A percentile compares a stretch with the other conserved stretches of the same genome.
phyloP scores from a whole-genome alignment of 345 rosid genomes.

The Limnanthes douglasii region DNA sequence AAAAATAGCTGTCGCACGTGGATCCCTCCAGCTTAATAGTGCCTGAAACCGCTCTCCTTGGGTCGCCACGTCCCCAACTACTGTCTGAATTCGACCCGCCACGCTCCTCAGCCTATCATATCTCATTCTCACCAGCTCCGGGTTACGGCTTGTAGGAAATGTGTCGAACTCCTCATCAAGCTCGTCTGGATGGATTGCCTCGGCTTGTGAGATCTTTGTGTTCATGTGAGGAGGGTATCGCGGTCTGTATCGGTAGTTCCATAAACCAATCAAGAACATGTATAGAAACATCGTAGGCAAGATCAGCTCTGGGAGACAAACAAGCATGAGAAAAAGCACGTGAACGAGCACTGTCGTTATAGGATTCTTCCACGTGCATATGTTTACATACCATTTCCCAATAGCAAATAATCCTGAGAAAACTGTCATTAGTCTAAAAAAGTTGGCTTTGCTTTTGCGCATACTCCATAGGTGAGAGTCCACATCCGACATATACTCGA shows the following conservation, averaged over 20 bases:
- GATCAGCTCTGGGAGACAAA: constrained; percentile 78
- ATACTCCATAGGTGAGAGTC: constrained; percentile 97
- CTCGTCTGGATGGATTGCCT: constrained; percentile 75
- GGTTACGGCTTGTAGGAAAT: constrained; percentile 57
- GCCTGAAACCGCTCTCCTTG: constrained; percentile 92
- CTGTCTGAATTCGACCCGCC: constrained; percentile 90
- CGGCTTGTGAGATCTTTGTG: constrained; percentile 80
- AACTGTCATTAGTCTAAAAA: constrained; percentile 74
- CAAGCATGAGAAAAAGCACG: constrained; percentile 71
- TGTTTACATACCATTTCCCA: constrained; percentile 71
- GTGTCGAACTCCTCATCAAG: constrained; percentile 92
- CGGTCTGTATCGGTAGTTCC: constrained; percentile 87
- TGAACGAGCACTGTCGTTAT: constrained; percentile 83
- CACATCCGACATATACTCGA: constrained; percentile 90
- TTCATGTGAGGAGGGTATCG: constrained; percentile 99
- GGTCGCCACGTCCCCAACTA: constrained; percentile 88
- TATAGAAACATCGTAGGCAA: constrained; percentile 81
- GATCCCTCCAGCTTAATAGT: constrained; percentile 93
- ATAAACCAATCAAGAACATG: constrained; percentile 82
- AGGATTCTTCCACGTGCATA: constrained; percentile 84
- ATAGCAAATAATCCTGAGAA: constrained; percentile 60
- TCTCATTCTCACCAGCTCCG: constrained; percentile 78
- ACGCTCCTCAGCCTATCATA: constrained; percentile 89
- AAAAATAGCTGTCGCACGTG: constrained; percentile 71
- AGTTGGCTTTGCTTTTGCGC: constrained; percentile 95